Evolutionary conservation across 495 filamentous ascomycete species (phyloP).

Genomic region (Penicillium waksmanii): DNA sequence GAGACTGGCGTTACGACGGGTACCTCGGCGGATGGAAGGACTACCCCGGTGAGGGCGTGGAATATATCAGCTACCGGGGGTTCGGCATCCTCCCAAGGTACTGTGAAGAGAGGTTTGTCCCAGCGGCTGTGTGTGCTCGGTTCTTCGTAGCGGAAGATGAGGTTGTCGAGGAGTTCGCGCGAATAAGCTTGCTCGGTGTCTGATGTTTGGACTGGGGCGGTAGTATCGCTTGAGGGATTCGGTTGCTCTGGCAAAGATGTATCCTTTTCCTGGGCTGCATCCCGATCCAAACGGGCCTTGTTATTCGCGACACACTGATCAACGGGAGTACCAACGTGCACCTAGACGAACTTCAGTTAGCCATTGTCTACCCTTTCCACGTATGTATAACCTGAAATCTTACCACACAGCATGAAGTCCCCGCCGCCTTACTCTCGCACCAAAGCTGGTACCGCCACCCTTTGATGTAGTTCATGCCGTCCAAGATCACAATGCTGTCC

Average conservation of each 20-base stretch:
- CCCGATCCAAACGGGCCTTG: slow-evolving; percentile 37
- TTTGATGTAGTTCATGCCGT: slow-evolving; percentile 97
- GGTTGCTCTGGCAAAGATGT: not conserved
- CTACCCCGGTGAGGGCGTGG: slow-evolving; percentile 65
- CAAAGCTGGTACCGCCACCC: slow-evolving; percentile 95
- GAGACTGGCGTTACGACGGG: slow-evolving; percentile 30
- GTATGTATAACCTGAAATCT: slow-evolving; percentile 19
- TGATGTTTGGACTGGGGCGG: not conserved
- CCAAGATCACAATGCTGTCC: slow-evolving; percentile 84
- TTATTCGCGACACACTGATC: slow-evolving; percentile 62
- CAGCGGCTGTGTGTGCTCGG: slow-evolving; percentile 93
- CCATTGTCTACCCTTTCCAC: slow-evolving; percentile 4
- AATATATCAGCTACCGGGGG: slow-evolving; percentile 74
- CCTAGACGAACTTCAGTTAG: slow-evolving; percentile 38
- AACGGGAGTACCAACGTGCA: slow-evolving; percentile 79
- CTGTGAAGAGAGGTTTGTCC: slow-evolving; percentile 93
- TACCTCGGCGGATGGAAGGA: slow-evolving; percentile 32
- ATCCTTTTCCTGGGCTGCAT: slow-evolving; percentile 12
- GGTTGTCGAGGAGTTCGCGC: slow-evolving; percentile 79
- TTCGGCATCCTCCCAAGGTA: slow-evolving; percentile 75
- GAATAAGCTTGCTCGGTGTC: slow-evolving; percentile 60
- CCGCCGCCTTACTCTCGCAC: slow-evolving; percentile 88
- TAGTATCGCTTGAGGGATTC: not conserved
- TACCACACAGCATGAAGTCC: slow-evolving; percentile 82
- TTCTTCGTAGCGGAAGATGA: slow-evolving; percentile 95